A percentile compares a stretch with the other conserved stretches of the same genome.
Evolutionary conservation across 78 protist species (phyloP).

Genomic region (Acrasis kona): DNA sequence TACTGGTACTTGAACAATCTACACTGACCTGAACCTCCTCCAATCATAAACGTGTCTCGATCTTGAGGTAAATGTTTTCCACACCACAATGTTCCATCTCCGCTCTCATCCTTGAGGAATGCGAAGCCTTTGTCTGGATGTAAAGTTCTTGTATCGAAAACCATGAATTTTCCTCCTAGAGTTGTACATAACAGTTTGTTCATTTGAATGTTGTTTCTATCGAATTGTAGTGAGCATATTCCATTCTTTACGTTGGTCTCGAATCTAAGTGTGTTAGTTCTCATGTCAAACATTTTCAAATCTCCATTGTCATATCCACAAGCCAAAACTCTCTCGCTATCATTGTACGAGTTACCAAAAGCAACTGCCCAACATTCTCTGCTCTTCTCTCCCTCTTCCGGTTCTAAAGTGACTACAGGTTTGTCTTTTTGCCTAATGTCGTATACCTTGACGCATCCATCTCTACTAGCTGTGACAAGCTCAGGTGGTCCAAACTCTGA

Average conservation of each 20-base stretch:
- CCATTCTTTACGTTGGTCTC: slow-evolving; percentile 55
- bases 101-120: background rate
- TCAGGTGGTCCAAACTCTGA: slow-evolving; percentile 62
- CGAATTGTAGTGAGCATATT: slow-evolving; percentile 53
- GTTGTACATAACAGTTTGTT: slow-evolving; percentile 45
- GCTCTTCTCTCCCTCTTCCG: background rate
- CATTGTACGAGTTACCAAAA: slow-evolving; percentile 36
- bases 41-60: slow-evolving; percentile 47
- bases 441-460: slow-evolving; percentile 60
- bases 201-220: slow-evolving; percentile 47
- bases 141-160: slow-evolving; percentile 38
- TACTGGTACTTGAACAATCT: slow-evolving; percentile 34
- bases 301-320: slow-evolving; percentile 78
- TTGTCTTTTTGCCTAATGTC: slow-evolving; percentile 44
- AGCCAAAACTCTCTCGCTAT: slow-evolving; percentile 38
- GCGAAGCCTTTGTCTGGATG: slow-evolving; percentile 42
- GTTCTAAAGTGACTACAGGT: slow-evolving; percentile 41
- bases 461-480: slow-evolving; percentile 52
- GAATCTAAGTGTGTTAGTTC: slow-evolving; percentile 16
- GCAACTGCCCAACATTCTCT: slow-evolving; percentile 67
- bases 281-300: slow-evolving; percentile 56
- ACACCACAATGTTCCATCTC: slow-evolving; percentile 45
- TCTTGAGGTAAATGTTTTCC: slow-evolving; percentile 51
- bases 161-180: slow-evolving; percentile 18
- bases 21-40: slow-evolving; percentile 58